Conservation (phyloP, 805 yeast genomes). For the Schwanniomyces yamadae region DNA sequence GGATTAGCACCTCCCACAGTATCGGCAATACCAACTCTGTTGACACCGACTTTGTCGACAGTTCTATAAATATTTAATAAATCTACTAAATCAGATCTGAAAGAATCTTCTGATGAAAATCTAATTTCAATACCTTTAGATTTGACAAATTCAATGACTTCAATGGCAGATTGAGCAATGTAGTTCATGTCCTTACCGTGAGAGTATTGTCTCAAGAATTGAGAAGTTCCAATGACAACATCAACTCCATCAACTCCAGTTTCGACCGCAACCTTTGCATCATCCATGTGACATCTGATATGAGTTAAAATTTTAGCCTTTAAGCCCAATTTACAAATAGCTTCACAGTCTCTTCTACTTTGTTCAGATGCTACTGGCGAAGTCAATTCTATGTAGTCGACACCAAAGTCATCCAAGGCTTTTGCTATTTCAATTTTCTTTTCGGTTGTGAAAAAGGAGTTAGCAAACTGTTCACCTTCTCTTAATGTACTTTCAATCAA, state of each 20-base stretch:
- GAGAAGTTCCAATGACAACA: constrained; percentile 96
- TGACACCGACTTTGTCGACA: constrained; percentile 95
- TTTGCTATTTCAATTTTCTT: constrained; percentile 96
- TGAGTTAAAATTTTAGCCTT: constrained; percentile 95
- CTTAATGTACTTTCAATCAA: constrained; percentile 92
- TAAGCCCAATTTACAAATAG: constrained; percentile 94
- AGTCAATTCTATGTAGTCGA: constrained; percentile 94
- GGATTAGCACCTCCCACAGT: constrained; percentile 99
- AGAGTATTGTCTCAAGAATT: constrained; percentile 87
- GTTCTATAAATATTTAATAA: constrained; percentile 92
- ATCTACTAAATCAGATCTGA: constrained; percentile 95
- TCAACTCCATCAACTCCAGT: constrained; percentile 99
- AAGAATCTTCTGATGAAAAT: constrained; percentile 95
- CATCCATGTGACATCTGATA: constrained; percentile 98
- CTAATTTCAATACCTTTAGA: constrained; percentile 95
- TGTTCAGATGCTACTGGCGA: constrained; percentile 98
- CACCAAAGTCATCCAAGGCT: constrained; percentile 97
- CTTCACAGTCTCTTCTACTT: constrained; percentile 90
- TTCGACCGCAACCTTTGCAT: constrained; percentile 93
- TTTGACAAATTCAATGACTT: constrained; percentile 96
- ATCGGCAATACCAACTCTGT: constrained; percentile 98
- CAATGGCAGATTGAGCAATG: constrained; percentile 93
- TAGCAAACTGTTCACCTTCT: constrained; percentile 99
- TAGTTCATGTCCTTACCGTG: constrained; percentile 99
- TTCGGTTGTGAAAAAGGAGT: constrained; percentile 91